Base-by-base conservation (phyloP, 805 yeast species). In the Blastobotrys parvus region DNA sequence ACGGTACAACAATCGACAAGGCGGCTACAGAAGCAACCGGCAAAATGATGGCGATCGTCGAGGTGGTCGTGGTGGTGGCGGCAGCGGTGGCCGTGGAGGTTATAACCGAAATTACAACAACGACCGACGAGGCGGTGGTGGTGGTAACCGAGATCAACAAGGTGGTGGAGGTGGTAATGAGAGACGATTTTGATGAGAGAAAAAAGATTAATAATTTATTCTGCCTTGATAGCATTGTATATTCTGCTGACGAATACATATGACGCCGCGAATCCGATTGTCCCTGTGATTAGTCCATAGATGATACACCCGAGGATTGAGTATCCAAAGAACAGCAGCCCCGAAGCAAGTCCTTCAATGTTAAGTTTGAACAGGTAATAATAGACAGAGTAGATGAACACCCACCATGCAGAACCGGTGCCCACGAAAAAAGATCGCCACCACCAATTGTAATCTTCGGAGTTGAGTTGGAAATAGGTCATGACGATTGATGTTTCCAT, bases 401-500 rank as follows among this genome's bases (percentile, higher is more conserved):
- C 70, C 62, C 82, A 85, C 69, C 80, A 69, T 23, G 87, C 86
- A 38, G 84, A 73, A 45, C 89, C 77, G 3, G 77, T 67, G 3
- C 94, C 85, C 22, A 79, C 75, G 42, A 76, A 60, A 60, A 85
- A 86, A 10, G 87, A 69, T 51, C 80, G 70, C 95, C 95, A 86
- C 57, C 84, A 85, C 95, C 95, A 88, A 51, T 71, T 65, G 39
- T 75, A 74, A 55, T 67, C 73, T 40, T 72, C 75, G 51, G 74
- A 65, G 18, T 70, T 68, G 53, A 86, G 67, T 35, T 81, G 71
- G 35, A 82, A 57, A 55, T 81, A 86, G 7, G 81, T 71, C 4
- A 82, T 77, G 35, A 86, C 75, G 19, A 86, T 70, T 6, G 89
- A 76, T 42, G 82, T 75, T 60, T 86, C 94, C 32, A 77, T 65